These are phyloP conservation scores for Pseudocercospora musae DNA, from an alignment of 2,329 filamentous ascomycete species.

Conservation along the genomic window DNA sequence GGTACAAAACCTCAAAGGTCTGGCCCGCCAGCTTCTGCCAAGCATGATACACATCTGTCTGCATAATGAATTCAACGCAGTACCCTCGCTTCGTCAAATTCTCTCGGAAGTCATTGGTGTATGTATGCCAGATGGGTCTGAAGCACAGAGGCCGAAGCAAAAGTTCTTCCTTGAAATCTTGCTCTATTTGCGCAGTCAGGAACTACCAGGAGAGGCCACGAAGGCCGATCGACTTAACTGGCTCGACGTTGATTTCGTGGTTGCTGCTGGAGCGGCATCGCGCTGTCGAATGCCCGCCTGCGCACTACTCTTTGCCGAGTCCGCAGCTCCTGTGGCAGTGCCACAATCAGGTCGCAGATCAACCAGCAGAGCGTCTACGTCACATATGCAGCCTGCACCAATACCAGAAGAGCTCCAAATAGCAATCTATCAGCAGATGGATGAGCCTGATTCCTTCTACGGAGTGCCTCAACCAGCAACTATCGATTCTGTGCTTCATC, in stretches of 20 bases:
- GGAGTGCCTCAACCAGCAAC: slow-evolving; percentile 77
- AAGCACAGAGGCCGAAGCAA: slow-evolving; percentile 57
- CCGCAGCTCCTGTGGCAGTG: slow-evolving; percentile 35
- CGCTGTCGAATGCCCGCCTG: slow-evolving; percentile 82
- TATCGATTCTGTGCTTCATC: slow-evolving; percentile 71
- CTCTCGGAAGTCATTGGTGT: slow-evolving; percentile 64
- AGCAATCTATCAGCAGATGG: slow-evolving; percentile 83
- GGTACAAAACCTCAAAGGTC: slow-evolving; percentile 61
- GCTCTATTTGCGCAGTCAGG: slow-evolving; percentile 83
- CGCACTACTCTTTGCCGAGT: slow-evolving; percentile 78
- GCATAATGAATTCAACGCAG: slow-evolving; percentile 61
- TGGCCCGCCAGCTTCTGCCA: slow-evolving; percentile 73
- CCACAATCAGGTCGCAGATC: slow-evolving; percentile 19
- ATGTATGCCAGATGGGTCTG: slow-evolving; percentile 57
- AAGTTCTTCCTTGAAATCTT: slow-evolving; percentile 74
- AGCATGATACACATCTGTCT: slow-evolving; percentile 75
- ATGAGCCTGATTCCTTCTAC: slow-evolving; percentile 95
- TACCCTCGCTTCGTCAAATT: slow-evolving; percentile 56
- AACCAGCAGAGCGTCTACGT: slow-evolving; percentile 25
- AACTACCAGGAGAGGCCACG: slow-evolving; percentile 69
- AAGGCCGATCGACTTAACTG: slow-evolving; percentile 76
- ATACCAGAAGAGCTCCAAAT: slow-evolving; percentile 67
- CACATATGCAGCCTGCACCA: slow-evolving; percentile 35
- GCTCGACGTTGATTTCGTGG: slow-evolving; percentile 76
- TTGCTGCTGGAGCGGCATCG: slow-evolving; percentile 68